These are phyloP conservation scores for Kwoniella heveanensis DNA, from an alignment of 768 basidiomycete genomes.

Conservation along the genomic window DNA sequence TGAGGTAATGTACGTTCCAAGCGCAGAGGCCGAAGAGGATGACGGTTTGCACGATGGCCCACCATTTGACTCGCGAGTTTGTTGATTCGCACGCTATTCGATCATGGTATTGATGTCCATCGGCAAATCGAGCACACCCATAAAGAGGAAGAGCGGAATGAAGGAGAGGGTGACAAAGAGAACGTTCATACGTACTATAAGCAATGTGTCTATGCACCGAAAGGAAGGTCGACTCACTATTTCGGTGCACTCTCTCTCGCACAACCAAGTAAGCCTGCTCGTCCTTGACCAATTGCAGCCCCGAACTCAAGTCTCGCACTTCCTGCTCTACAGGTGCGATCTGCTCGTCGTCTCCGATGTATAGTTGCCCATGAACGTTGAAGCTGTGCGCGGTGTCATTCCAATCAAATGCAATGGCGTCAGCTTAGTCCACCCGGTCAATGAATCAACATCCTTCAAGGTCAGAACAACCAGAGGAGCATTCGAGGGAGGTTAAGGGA, in stretches of 20 bases:
- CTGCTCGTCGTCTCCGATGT: slow-evolving; percentile 78
- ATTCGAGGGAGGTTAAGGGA: too few relatives aligned
- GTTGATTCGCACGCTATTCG: slow-evolving; percentile 59
- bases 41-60: slow-evolving; percentile 87
- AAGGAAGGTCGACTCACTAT: slow-evolving; percentile 75
- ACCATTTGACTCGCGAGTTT: slow-evolving; percentile 97
- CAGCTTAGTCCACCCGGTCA: too few relatives aligned
- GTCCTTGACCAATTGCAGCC: slow-evolving; percentile 86
- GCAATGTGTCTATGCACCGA: neutral
- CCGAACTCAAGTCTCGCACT: slow-evolving; percentile 79
- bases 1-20: slow-evolving; percentile 97
- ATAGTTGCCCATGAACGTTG: slow-evolving; percentile 97
- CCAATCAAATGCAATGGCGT: too few relatives aligned
- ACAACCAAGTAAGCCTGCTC: slow-evolving; percentile 99
- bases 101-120: too few relatives aligned
- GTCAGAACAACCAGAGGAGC: too few relatives aligned
- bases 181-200: too few relatives aligned
- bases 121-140: too few relatives aligned
- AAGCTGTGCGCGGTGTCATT: slow-evolving; percentile 67
- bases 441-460: too few relatives aligned
- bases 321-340: slow-evolving; percentile 96
- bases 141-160: neutral
- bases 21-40: slow-evolving; percentile 87
- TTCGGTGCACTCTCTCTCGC: slow-evolving; percentile 85
- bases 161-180: neutral